Evolutionary conservation across 2,329 filamentous ascomycete genomes (phyloP).

Genomic region (Cladosporium colombiae): DNA sequence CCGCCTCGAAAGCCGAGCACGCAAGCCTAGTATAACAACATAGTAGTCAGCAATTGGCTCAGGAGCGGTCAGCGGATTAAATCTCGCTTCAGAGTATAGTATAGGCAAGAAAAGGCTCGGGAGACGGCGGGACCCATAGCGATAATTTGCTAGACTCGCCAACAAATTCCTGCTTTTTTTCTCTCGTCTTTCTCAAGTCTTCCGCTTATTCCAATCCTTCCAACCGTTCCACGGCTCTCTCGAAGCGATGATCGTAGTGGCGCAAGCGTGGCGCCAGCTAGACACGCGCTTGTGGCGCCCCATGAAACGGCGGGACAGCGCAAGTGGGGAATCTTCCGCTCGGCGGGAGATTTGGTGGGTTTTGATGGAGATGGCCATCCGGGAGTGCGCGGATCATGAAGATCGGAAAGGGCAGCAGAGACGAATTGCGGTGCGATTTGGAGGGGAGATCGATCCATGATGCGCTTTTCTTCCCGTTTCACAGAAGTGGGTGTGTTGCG

Average conservation of each 20-base stretch:
- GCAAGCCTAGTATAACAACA: slow-evolving; percentile 56
- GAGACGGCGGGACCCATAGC: neutral
- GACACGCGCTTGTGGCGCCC: slow-evolving; percentile 3
- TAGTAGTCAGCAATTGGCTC: slow-evolving; percentile 5
- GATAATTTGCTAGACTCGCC: neutral
- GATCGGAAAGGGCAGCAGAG: neutral
- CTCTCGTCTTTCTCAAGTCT: neutral
- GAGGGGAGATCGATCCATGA: neutral
- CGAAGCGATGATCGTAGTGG: slow-evolving; percentile 12
- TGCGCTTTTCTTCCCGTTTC: neutral
- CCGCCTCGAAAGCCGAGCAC: slow-evolving; percentile 66
- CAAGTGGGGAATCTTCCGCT: slow-evolving; percentile 1
- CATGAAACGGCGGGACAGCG: slow-evolving; percentile 1
- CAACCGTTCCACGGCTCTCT: slow-evolving; percentile 1
- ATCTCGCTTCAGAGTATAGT: neutral
- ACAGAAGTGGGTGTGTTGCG: neutral
- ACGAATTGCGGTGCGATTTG: neutral
- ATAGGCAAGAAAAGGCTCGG: neutral
- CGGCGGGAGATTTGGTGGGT: neutral
- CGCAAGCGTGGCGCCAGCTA: slow-evolving; percentile 15
- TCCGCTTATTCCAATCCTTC: neutral
- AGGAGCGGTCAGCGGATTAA: neutral
- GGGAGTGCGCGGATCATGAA: slow-evolving; percentile 13
- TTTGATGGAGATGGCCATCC: neutral
- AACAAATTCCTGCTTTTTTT: neutral